phyloP scores from a whole-genome alignment of 495 filamentous ascomycete species.

The Aspergillus bridgeri region DNA sequence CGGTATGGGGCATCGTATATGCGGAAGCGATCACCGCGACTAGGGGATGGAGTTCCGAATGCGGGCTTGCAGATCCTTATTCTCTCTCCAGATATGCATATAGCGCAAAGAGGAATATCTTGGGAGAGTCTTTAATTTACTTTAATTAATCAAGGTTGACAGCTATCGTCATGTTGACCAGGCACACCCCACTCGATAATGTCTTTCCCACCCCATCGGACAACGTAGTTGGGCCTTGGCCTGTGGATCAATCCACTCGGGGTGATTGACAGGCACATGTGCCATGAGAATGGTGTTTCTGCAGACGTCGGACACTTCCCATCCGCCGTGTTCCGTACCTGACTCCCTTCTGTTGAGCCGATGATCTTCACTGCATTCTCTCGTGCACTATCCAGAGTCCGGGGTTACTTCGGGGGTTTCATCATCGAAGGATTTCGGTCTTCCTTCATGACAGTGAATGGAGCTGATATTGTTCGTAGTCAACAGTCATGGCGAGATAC shows the following conservation, averaged over 20 bases:
- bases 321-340: background rate
- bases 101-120: background rate
- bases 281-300: background rate
- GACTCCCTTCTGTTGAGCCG: background rate
- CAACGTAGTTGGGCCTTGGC: background rate
- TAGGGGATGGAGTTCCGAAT: background rate
- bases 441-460: background rate
- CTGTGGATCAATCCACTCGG: background rate
- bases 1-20: background rate
- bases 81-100: background rate
- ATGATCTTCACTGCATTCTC: background rate
- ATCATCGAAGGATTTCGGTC: background rate
- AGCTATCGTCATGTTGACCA: background rate
- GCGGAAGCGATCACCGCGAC: conserved; percentile 1
- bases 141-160: background rate
- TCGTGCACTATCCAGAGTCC: background rate
- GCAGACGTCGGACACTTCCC: background rate
- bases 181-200: background rate
- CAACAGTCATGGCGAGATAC: background rate
- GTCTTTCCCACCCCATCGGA: background rate
- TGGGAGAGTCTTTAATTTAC: background rate
- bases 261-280: conserved; percentile 1
- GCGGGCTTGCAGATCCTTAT: background rate
- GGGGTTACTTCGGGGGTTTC: background rate
- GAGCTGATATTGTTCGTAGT: background rate